Evolutionary conservation across 495 filamentous ascomycete species (phyloP), one percentile per base, ranked within the genome.

Genomic region (Rusavskia elegans): DNA sequence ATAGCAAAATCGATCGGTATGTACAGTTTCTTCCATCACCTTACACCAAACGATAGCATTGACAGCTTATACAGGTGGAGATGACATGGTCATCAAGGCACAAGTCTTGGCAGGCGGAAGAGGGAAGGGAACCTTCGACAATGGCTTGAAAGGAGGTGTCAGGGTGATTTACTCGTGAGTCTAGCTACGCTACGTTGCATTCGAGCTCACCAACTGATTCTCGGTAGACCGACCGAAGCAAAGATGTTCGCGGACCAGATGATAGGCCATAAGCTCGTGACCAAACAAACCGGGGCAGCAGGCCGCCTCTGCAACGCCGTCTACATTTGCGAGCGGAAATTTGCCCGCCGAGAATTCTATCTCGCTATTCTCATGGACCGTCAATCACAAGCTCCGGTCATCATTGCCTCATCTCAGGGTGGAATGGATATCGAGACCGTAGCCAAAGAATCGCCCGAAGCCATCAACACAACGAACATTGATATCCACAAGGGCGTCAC

Each of bases 241-340:
- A 89, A 86, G 74, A 95, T 96, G 82, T 95, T 98, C 64, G 89
- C 92, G 62, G 81, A 85, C 56, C 89, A 98, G 72, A 98, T 98
- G 92, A 96, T 98, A 71, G 92, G 92, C 59, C 92, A 98, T 69
- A 95, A 95, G 71, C 88, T 98, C 70, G 82, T 98, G 70, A 98
- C 92, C 67, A 98, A 98, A 79, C 92, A 98, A 75, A 98, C 93
- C 50, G 92, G 92, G 64, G 85, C 88, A 54, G 73, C 66, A 55
- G 92, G 92, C 64, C 87, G 90, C 66, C 76, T 89, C 63, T 98
- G 92, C 75, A 95, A 89, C 69, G 74, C 87, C 51, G 92, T 98
- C 61, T 96, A 92, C 73, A 96, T 98, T 67, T 92, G 88, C 72
- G 92, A 98, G 77, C 88, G 92, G 76, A 98, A 98, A 76, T 98